A percentile compares a stretch with the other conserved stretches of the same genome.
These are phyloP conservation scores for Carex cristatella DNA, from an alignment of 176 grass and related monocot species.

Conservation along the genomic window DNA sequence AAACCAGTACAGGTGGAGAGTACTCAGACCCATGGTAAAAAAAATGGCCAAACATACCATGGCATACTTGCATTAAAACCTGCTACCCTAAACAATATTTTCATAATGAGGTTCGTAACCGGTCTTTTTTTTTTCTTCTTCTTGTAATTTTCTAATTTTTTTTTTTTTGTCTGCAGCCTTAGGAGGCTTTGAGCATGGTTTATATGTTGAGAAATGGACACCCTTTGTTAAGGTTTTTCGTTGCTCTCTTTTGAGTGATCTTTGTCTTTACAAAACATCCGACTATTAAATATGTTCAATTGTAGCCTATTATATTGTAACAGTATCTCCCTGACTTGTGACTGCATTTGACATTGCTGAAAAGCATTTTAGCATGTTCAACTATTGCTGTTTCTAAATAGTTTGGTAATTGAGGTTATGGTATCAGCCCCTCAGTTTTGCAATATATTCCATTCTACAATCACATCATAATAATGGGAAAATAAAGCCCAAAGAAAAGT, in stretches of 20 bases:
- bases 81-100: not conserved
- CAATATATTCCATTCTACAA: not conserved
- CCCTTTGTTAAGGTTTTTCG: constrained; percentile 74
- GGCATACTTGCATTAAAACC: not conserved
- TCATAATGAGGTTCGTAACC: not conserved
- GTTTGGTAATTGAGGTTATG: not conserved
- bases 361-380: not conserved
- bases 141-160: not conserved
- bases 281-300: not conserved
- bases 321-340: not conserved
- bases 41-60: not conserved
- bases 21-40: not conserved
- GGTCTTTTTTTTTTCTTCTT: not conserved
- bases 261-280: not conserved
- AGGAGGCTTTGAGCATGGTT: constrained; percentile 73
- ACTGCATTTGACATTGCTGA: not conserved
- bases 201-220: constrained; percentile 92
- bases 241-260: not conserved
- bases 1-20: not conserved
- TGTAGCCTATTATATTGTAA: not conserved
- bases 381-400: not conserved
- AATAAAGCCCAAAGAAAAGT: not conserved
- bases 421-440: not conserved
- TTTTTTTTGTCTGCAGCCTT: constrained; percentile 40
- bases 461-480: not conserved